Evolutionary conservation across 768 basidiomycete genomes (phyloP).

Genomic region (Agrocybe praecox): DNA sequence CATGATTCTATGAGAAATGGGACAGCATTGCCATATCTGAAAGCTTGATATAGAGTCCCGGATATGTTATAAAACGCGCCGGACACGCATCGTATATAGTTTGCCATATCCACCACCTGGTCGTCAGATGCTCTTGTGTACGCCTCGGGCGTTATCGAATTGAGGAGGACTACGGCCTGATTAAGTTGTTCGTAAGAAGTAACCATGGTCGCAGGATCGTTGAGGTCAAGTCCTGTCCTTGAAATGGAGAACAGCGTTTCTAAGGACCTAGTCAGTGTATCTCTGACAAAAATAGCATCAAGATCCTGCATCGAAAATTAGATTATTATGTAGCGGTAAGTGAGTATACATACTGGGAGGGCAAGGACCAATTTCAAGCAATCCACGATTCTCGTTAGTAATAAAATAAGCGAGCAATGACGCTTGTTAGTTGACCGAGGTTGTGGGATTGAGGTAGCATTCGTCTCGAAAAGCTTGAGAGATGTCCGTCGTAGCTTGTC

Average conservation of each 20-base stretch:
- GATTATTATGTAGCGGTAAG: background rate
- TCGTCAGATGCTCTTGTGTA: constrained; percentile 12
- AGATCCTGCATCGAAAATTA: constrained; percentile 1
- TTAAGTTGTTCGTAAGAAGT: constrained; percentile 48
- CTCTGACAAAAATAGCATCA: constrained; percentile 8
- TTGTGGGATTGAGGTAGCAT: constrained; percentile 2
- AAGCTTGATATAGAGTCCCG: constrained; percentile 69
- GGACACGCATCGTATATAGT: constrained; percentile 69
- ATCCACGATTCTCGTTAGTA: constrained; percentile 10
- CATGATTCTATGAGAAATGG: constrained; percentile 71
- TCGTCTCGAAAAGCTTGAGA: constrained; percentile 46
- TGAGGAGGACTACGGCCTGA: constrained; percentile 39
- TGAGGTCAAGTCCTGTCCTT: constrained; percentile 17
- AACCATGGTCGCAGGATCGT: constrained; percentile 35
- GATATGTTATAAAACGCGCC: constrained; percentile 73
- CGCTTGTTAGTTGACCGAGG: background rate
- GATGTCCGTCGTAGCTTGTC: constrained; percentile 59
- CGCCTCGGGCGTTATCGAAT: constrained; percentile 16
- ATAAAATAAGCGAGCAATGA: constrained; percentile 2
- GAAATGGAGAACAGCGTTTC: constrained; percentile 25
- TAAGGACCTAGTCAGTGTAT: constrained; percentile 22
- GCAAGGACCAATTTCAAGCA: constrained; percentile 6
- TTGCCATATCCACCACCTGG: constrained; percentile 39
- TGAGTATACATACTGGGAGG: constrained; percentile 6
- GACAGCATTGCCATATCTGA: constrained; percentile 61